Percentiles rank a stretch among this genome's conserved stretches.
Evolutionary conservation across 441 rosid species (phyloP).

Genomic region (Gossypium trilobum): DNA sequence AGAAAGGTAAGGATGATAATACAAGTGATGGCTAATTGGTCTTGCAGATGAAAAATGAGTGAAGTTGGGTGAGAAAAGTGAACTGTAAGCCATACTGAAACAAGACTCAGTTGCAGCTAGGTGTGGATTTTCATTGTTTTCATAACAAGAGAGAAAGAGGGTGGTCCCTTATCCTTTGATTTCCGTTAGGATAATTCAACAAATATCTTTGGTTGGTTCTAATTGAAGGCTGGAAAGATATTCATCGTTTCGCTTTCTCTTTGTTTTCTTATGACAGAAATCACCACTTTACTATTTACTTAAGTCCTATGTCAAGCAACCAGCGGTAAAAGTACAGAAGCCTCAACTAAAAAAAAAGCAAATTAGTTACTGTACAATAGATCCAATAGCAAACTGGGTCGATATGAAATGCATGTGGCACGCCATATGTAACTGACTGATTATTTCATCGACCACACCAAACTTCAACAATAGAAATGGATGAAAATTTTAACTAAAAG

Average conservation of each 20-base stretch:
- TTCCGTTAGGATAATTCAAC: constrained; percentile 21
- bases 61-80: constrained; percentile 30
- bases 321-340: too few relatives aligned
- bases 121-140: not conserved
- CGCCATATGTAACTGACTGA: too few relatives aligned
- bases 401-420: too few relatives aligned
- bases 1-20: constrained; percentile 14
- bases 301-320: constrained; percentile 9
- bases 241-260: constrained; percentile 7
- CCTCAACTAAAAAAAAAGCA: too few relatives aligned
- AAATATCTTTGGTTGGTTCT: constrained; percentile 22
- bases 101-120: constrained; percentile 1
- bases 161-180: constrained; percentile 24
- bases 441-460: too few relatives aligned
- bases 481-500: too few relatives aligned
- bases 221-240: constrained; percentile 23
- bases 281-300: constrained; percentile 6
- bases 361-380: too few relatives aligned
- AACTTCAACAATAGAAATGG: too few relatives aligned
- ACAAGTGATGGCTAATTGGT: constrained; percentile 3
- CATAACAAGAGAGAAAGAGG: constrained; percentile 3
- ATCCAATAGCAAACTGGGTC: too few relatives aligned
- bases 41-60: constrained; percentile 16
- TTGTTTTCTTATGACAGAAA: not conserved
- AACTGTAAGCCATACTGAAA: constrained; percentile 32